Percentiles rank a stretch among this genome's conserved stretches.
Conservation (phyloP, 257 asterid species). For the Lycium barbarum region DNA sequence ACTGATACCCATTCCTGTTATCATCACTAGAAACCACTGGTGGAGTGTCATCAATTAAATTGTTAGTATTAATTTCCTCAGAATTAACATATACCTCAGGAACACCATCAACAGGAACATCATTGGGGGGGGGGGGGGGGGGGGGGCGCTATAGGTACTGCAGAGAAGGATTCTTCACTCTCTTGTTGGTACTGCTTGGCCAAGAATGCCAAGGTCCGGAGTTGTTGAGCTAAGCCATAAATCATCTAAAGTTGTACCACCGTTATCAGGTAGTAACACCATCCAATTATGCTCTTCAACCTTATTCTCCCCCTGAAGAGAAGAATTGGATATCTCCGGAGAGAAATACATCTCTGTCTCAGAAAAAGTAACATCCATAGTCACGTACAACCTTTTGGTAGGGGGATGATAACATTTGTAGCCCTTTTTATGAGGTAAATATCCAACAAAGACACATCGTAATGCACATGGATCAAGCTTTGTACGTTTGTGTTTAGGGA, state of each 20-base stretch:
- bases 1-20: not conserved
- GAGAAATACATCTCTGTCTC: not conserved
- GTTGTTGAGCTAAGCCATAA: too few relatives aligned
- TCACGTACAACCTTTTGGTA: not conserved
- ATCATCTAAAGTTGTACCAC: too few relatives aligned
- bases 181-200: too few relatives aligned
- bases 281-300: not conserved
- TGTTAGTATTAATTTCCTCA: not conserved
- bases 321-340: too few relatives aligned
- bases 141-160: too few relatives aligned
- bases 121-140: too few relatives aligned
- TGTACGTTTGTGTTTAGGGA: not conserved
- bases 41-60: too few relatives aligned
- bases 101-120: not conserved
- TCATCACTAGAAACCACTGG: too few relatives aligned
- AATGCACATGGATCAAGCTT: conserved; percentile 32
- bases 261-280: too few relatives aligned
- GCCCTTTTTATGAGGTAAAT: not conserved
- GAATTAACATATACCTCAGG: not conserved
- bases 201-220: too few relatives aligned
- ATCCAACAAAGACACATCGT: conserved; percentile 26
- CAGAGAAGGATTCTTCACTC: too few relatives aligned
- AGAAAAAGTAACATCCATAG: conserved; percentile 4
- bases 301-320: too few relatives aligned
- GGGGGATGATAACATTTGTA: conserved; percentile 1